These are phyloP conservation scores for Phytophthora lateralis DNA, from an alignment of 352 stramenopile species.

Conservation along the genomic window DNA sequence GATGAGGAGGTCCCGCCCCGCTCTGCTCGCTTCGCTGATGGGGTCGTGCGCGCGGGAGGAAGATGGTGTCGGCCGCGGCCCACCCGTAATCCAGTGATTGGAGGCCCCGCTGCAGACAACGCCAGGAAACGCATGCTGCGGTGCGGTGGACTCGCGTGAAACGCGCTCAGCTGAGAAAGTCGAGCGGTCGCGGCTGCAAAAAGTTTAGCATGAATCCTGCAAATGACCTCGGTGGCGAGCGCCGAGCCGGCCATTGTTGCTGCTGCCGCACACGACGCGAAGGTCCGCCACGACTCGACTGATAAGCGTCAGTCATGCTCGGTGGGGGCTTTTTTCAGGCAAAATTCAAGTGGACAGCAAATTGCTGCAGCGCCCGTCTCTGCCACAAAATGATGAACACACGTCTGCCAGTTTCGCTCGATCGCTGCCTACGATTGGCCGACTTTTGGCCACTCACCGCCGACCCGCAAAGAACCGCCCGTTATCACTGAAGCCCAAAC, in stretches of 20 bases:
- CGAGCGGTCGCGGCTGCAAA: conserved; percentile 7
- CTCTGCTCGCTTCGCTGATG: background rate
- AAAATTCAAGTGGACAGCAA: conserved; percentile 26
- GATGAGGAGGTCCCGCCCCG: background rate
- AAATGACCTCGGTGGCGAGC: background rate
- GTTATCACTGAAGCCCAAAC: conserved; percentile 8
- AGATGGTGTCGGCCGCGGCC: background rate
- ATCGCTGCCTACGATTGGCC: no score
- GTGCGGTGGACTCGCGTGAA: conserved; percentile 11
- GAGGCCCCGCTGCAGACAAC: conserved; percentile 23
- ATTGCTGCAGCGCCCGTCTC: conserved; percentile 13
- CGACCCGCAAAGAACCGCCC: conserved; percentile 20
- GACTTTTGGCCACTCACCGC: background rate
- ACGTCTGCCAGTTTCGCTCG: background rate
- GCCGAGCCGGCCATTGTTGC: background rate
- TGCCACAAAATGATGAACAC: conserved; percentile 12
- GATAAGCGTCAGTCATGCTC: conserved; percentile 10
- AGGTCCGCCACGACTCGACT: background rate
- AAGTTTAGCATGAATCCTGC: background rate
- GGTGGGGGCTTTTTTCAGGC: conserved; percentile 11
- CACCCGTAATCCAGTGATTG: conserved; percentile 18
- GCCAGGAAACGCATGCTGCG: background rate
- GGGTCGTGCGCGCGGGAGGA: conserved; percentile 7
- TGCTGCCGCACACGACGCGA: conserved; percentile 2
- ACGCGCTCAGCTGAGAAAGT: conserved; percentile 38